Percentiles rank a stretch among this genome's conserved stretches.
Evolutionary conservation across 2,329 filamentous ascomycete genomes (phyloP).

Genomic region (Ceratocystis albifundus): DNA sequence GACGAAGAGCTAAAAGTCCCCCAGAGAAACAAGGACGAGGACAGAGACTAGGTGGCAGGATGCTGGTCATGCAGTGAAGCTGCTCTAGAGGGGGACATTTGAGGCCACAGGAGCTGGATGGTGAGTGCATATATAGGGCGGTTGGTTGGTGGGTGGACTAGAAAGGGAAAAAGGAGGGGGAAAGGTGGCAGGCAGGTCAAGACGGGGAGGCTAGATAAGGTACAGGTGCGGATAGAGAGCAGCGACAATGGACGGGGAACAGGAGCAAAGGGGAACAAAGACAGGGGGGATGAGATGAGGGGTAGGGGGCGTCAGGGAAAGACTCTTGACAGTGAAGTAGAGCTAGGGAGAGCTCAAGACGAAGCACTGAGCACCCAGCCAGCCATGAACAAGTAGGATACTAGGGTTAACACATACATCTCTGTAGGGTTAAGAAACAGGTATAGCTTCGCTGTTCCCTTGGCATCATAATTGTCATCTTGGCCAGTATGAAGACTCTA

Average conservation of each 20-base stretch:
- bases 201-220: neutral
- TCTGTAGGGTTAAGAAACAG: no score
- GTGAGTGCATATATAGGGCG: neutral
- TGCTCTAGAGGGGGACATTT: neutral
- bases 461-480: neutral
- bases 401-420: neutral
- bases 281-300: neutral
- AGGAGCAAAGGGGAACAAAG: neutral
- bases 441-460: slow-evolving; percentile 5
- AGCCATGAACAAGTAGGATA: neutral
- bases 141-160: neutral
- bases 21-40: no score
- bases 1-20: no score
- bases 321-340: neutral
- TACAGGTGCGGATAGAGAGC: neutral
- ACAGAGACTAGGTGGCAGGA: no score
- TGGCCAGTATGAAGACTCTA: neutral
- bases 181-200: neutral
- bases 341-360: neutral
- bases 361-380: neutral
- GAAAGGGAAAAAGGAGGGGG: neutral
- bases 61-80: neutral
- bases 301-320: neutral
- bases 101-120: neutral
- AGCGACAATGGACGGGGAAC: neutral